Evolutionary conservation across 2,329 filamentous ascomycete genomes (phyloP), one percentile per base, ranked within the genome.

Genomic region (Penicillium sclerotigenum): DNA sequence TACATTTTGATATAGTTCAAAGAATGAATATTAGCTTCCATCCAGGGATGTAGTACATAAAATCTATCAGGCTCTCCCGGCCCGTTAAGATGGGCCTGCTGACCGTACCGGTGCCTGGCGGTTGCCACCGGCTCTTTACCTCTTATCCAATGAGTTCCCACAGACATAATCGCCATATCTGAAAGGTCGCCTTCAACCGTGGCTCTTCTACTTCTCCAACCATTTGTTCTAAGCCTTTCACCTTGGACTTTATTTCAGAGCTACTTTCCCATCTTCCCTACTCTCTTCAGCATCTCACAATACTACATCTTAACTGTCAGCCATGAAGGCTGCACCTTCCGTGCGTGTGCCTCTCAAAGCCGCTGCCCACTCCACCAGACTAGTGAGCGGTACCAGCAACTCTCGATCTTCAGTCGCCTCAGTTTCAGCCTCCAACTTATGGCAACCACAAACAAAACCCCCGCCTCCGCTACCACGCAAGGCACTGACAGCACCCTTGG

Each of bases 371-470:
- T 51, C 54, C 20, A 54, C 52, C 29, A 51, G 71, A 59, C 65
- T 63, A 36, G 71, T 73, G 40, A 73, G 70, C 57, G 65, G 66
- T 18, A 73, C 71, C 16, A 65, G 66, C 57, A 72, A 68, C 51
- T 59, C 69, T 9, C 67, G 66, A 54, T 71, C 71, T 1, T 70
- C 70, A 13, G 54, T 70, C 46, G 65, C 65, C 22, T 70, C 70
- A 8, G 56, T 70, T 38, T 64, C 65, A n/a, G 59, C 68, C 10
- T 60, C 61, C 36, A 63, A 59, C 45, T 31, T 64, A 42, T 61
- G 63, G 54, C 66, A 69, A 52, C 37, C 57, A 26, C 48, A 66
- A n/a, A 53, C 64, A 13, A 56, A 62, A 9, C 47, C 66, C 6
- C 55, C 50, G 3, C 48, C 68, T 20, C 55, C 62, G 22, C 52